Evolutionary conservation across 306 rosid genomes (phyloP).

Genomic region (Fagus crenata): DNA sequence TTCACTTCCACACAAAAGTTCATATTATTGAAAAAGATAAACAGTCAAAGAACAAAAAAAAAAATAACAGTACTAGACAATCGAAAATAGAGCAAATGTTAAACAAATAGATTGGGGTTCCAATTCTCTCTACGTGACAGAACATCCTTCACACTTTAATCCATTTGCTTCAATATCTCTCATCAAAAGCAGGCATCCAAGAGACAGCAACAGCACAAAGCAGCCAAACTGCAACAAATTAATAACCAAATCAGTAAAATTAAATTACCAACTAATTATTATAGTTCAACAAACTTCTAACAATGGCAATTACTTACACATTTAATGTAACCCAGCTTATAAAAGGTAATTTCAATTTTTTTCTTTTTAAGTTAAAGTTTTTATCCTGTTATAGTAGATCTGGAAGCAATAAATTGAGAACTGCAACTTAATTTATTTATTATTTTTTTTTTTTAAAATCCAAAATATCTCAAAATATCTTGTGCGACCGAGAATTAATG

Average conservation of each 20-base stretch:
- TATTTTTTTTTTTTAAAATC: no score
- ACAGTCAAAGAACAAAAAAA: background rate
- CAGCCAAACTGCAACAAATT: constrained; percentile 77
- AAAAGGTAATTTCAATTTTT: no score
- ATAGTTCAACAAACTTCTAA: no score
- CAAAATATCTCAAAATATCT: no score
- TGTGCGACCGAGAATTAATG: no score
- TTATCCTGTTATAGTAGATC: no score
- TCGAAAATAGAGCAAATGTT: background rate
- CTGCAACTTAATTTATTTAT: no score
- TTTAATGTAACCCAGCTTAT: background rate
- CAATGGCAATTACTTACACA: background rate
- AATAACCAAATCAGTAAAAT: constrained; percentile 12
- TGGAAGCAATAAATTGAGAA: no score
- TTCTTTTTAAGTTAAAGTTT: no score
- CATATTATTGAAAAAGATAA: background rate
- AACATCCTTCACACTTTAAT: background rate
- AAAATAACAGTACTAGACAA: background rate
- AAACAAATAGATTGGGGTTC: background rate
- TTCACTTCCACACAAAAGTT: background rate
- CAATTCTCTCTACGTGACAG: background rate
- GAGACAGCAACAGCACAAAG: constrained; percentile 91
- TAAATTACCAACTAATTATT: background rate
- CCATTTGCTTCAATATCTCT: constrained; percentile 29
- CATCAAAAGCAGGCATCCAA: constrained; percentile 87